Conservation (phyloP, 2,329 filamentous ascomycete species). For the Plenodomus biglobosus region DNA sequence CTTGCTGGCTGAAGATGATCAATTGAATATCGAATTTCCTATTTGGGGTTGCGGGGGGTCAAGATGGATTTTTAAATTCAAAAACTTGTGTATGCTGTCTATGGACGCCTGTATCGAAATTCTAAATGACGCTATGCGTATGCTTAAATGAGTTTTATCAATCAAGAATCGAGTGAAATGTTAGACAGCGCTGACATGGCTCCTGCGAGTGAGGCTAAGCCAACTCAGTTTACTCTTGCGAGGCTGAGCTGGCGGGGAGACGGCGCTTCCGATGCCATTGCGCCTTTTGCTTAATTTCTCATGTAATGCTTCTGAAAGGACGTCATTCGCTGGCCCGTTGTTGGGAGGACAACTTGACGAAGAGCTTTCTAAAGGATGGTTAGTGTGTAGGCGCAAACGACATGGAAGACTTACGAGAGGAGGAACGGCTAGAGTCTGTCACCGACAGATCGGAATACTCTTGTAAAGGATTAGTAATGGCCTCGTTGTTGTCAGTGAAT, state of each 20-base stretch:
- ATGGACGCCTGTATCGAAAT: neutral
- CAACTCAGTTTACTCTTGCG: neutral
- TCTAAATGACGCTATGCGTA: neutral
- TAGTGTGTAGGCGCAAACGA: neutral
- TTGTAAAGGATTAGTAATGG: neutral
- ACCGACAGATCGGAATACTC: neutral
- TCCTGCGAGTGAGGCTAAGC: neutral
- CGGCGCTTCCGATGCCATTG: neutral
- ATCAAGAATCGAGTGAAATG: neutral
- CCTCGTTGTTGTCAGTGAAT: too few species aligned
- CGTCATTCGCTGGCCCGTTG: neutral
- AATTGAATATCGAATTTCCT: too few species aligned
- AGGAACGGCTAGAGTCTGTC: neutral
- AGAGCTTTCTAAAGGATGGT: neutral
- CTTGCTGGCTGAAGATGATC: too few species aligned
- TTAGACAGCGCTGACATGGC: neutral
- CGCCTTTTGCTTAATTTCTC: neutral
- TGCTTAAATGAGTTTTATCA: neutral
- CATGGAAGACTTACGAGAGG: neutral
- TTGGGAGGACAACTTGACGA: neutral
- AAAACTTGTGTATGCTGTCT: neutral
- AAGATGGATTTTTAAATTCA: neutral
- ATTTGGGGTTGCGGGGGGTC: too few species aligned
- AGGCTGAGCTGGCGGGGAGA: too few species aligned
- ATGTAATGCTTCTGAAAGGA: neutral